Conservation (phyloP, 768 basidiomycete genomes). For the Fibroporia radiculosa region DNA sequence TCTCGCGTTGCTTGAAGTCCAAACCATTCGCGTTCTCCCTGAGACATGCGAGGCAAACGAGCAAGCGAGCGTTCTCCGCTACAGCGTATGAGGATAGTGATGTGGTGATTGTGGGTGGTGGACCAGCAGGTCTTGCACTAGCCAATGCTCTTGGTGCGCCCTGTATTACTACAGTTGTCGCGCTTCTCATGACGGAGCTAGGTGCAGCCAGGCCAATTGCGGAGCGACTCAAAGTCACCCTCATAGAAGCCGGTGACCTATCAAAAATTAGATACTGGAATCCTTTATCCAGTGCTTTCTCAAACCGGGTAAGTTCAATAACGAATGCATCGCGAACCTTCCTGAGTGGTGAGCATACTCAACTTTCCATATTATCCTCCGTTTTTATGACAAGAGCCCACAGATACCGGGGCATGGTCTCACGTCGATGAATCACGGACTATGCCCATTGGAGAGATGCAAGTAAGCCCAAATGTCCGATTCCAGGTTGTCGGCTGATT, state of each 20-base stretch:
- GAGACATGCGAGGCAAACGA: not conserved
- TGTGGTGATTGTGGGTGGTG: slow-evolving; percentile 91
- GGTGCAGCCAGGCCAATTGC: slow-evolving; percentile 46
- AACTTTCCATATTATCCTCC: not conserved
- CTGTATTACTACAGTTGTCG: not conserved
- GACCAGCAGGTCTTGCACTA: slow-evolving; percentile 84
- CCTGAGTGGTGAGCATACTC: slow-evolving; percentile 44
- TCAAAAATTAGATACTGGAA: slow-evolving; percentile 63
- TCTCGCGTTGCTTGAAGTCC: not conserved
- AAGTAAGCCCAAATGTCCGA: slow-evolving; percentile 38
- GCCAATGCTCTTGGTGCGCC: slow-evolving; percentile 76
- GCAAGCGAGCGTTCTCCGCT: not conserved
- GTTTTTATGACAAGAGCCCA: not conserved
- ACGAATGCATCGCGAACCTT: slow-evolving; percentile 67
- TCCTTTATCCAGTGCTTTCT: slow-evolving; percentile 45
- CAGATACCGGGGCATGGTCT: slow-evolving; percentile 82
- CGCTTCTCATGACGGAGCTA: slow-evolving; percentile 18
- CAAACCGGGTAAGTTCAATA: slow-evolving; percentile 82
- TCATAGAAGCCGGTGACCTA: slow-evolving; percentile 81
- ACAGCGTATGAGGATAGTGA: slow-evolving; percentile 48
- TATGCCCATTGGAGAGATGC: slow-evolving; percentile 74
- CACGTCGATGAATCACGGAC: slow-evolving; percentile 64
- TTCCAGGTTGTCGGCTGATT: not conserved
- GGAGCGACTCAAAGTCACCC: slow-evolving; percentile 51
- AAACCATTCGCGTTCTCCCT: not conserved